These are phyloP conservation scores for Mycena vulgaris DNA, from an alignment of 768 basidiomycete genomes.

Conservation along the genomic window DNA sequence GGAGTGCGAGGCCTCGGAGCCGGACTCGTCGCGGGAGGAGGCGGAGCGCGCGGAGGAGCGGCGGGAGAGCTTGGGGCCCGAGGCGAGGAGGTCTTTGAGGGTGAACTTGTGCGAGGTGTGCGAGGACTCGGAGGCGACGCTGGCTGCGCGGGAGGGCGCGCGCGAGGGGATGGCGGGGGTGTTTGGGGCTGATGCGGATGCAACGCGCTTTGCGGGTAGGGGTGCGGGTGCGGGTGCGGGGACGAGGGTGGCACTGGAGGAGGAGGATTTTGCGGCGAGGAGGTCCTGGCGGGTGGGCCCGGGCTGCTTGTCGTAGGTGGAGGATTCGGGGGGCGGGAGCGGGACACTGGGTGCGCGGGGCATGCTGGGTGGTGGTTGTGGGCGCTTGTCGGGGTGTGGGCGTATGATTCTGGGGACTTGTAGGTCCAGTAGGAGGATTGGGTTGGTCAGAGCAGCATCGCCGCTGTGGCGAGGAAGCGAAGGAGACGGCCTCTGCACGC, in stretches of 20 bases:
- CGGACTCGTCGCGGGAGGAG: conserved; percentile 53
- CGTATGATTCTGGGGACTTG: no score
- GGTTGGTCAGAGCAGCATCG: background rate
- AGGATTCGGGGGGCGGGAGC: conserved; percentile 31
- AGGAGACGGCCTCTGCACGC: background rate
- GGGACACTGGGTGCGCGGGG: conserved; percentile 30
- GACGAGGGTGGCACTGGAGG: background rate
- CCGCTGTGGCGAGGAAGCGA: no score
- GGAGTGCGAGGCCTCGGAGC: conserved; percentile 48
- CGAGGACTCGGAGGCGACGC: conserved; percentile 63
- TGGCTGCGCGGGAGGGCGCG: conserved; percentile 44
- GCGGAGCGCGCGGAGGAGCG: conserved; percentile 74
- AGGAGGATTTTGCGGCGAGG: conserved; percentile 4
- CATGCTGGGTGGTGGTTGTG: background rate
- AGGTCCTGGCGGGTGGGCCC: conserved; percentile 34
- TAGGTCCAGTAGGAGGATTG: no score
- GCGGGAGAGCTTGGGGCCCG: conserved; percentile 82
- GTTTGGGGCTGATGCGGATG: conserved; percentile 5
- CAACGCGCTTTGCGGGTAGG: conserved; percentile 15
- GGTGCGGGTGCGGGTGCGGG: conserved; percentile 3
- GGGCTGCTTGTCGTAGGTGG: conserved; percentile 36
- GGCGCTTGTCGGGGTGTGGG: background rate
- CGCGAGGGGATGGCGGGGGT: conserved; percentile 11
- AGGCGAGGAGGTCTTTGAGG: conserved; percentile 83
- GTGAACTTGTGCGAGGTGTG: conserved; percentile 80